phyloP scores from a whole-genome alignment of 2,329 filamentous ascomycete species.

The Helminthosporium solani region DNA sequence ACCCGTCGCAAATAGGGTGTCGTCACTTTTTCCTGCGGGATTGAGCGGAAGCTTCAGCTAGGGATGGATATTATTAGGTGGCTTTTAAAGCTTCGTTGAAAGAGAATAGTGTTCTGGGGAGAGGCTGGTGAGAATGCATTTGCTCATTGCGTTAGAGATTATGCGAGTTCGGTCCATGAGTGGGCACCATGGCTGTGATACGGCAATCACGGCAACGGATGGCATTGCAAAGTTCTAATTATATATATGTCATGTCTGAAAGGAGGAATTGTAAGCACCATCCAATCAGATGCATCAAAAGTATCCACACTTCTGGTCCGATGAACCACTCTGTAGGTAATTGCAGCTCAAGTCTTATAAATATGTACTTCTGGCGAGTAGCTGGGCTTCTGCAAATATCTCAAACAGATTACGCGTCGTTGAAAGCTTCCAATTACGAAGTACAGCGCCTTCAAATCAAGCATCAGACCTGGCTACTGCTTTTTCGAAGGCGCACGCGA shows the following conservation, averaged over 20 bases:
- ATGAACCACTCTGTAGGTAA: conserved; percentile 4
- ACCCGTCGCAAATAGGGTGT: neutral
- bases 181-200: no score
- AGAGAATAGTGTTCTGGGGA: no score
- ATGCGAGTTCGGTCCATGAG: no score
- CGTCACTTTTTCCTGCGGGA: conserved; percentile 7
- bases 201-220: no score
- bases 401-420: neutral
- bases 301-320: conserved; percentile 2
- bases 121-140: no score
- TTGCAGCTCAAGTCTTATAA: neutral
- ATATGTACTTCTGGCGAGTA: no score
- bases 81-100: neutral
- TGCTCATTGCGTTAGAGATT: no score
- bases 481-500: conserved; percentile 32
- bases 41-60: conserved; percentile 5
- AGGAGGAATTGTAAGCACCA: conserved; percentile 11
- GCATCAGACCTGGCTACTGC: conserved; percentile 31
- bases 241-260: conserved; percentile 7
- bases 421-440: neutral
- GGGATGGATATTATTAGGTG: neutral
- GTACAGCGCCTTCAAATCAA: conserved; percentile 6
- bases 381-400: neutral
- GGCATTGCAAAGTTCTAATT: no score
- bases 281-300: conserved; percentile 10